phyloP scores from a whole-genome alignment of 2,329 filamentous ascomycete species.

The Torrubiellomyces zombiae region DNA sequence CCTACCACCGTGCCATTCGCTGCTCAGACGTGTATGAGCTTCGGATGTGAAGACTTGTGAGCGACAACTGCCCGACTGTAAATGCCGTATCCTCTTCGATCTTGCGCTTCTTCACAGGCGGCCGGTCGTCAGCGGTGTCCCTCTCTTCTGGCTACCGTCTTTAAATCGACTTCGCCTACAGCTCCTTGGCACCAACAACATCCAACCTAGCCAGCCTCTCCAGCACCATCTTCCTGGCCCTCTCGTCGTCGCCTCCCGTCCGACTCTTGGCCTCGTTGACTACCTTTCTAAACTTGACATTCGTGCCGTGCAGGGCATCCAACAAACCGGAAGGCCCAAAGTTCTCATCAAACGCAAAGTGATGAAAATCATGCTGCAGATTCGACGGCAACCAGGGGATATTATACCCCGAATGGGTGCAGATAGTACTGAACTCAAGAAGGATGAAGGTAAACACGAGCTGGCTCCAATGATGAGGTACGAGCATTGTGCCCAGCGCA shows the following conservation, averaged over 20 bases:
- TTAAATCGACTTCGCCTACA: neutral
- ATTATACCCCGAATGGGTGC: conserved; percentile 6
- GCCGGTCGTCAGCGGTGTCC: too few species aligned
- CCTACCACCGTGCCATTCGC: too few species aligned
- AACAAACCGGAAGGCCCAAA: conserved; percentile 6
- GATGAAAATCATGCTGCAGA: conserved; percentile 8
- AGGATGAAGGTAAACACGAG: conserved; percentile 5
- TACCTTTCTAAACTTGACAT: conserved; percentile 4
- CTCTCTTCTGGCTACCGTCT: too few species aligned
- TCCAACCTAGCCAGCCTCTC: conserved; percentile 4
- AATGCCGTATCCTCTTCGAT: too few species aligned
- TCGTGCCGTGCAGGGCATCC: conserved; percentile 4
- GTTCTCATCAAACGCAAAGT: conserved; percentile 8
- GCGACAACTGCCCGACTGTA: too few species aligned
- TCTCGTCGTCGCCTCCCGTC: conserved; percentile 6
- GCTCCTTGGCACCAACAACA: too few species aligned
- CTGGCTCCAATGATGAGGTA: conserved; percentile 7
- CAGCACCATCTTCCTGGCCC: conserved; percentile 5
- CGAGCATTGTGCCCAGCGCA: conserved; percentile 11
- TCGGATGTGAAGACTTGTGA: too few species aligned
- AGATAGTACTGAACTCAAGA: conserved; percentile 7
- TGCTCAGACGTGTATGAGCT: too few species aligned
- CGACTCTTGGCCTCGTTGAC: conserved; percentile 4
- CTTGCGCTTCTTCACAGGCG: too few species aligned
- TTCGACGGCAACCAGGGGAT: conserved; percentile 5